Evolutionary conservation across 768 basidiomycete species (phyloP).

Genomic region (Tricholomella constricta): DNA sequence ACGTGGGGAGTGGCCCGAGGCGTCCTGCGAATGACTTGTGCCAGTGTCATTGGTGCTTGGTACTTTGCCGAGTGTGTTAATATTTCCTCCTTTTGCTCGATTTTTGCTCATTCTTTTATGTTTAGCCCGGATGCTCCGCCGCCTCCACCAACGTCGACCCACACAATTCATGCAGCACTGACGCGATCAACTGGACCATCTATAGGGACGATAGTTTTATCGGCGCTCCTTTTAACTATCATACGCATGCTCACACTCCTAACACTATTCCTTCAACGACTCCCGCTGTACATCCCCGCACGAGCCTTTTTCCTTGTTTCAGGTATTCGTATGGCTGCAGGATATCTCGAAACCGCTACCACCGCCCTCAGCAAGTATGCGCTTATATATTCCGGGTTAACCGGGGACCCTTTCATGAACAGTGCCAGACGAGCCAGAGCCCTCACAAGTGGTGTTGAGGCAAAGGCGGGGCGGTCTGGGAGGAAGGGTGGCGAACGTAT

Average conservation of each 20-base stretch:
- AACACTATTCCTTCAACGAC: slow-evolving; percentile 50
- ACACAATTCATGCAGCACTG: slow-evolving; percentile 75
- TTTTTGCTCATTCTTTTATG: slow-evolving; percentile 3
- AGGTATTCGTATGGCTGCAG: slow-evolving; percentile 50
- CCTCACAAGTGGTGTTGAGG: slow-evolving; percentile 38
- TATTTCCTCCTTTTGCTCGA: neutral
- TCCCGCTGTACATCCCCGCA: slow-evolving; percentile 57
- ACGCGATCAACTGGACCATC: slow-evolving; percentile 81
- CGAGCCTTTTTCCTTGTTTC: slow-evolving; percentile 45
- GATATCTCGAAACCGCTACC: slow-evolving; percentile 55
- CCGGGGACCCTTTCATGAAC: slow-evolving; percentile 68
- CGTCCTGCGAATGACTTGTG: slow-evolving; percentile 70
- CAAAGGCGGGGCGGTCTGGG: slow-evolving; percentile 36
- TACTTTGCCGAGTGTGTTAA: slow-evolving; percentile 66
- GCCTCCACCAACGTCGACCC: slow-evolving; percentile 61
- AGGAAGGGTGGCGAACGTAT: slow-evolving; percentile 58
- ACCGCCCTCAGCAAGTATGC: slow-evolving; percentile 59
- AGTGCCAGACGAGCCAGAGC: slow-evolving; percentile 52
- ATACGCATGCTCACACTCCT: slow-evolving; percentile 60
- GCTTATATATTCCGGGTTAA: slow-evolving; percentile 73
- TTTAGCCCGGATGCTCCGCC: slow-evolving; percentile 35
- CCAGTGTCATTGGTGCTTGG: slow-evolving; percentile 90
- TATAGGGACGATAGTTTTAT: slow-evolving; percentile 75
- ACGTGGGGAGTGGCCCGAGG: slow-evolving; percentile 82
- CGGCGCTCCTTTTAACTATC: slow-evolving; percentile 73